Evolutionary conservation across 768 basidiomycete species (phyloP), one percentile per base, ranked within the genome.

Genomic region (Rhodotorula kratochvilovae): DNA sequence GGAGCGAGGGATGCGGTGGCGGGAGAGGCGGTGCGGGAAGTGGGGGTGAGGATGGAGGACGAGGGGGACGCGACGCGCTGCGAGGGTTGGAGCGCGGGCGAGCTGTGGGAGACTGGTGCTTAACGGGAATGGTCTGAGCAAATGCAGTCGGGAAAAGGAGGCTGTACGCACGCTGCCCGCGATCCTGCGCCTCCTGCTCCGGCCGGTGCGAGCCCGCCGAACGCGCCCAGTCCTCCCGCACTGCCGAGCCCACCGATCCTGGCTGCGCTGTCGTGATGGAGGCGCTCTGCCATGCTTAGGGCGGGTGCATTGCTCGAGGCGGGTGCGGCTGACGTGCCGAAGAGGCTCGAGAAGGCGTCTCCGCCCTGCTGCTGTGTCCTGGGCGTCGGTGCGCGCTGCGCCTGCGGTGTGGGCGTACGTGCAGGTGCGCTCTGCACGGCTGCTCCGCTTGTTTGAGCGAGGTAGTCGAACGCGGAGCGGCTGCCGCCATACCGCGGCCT

Each of bases 321-420:
- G 5, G 27, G 1, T 4, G 39, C 31, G 48, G 50, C 17, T n/a
- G 70, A 65, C 65, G 72, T 59, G 55, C 69, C 69, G 55, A 74
- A 74, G 21, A 74, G 56, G 48, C 50, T 56, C 10, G 73, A 50
- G 60, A 74, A 74, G 3, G 73, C 73, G 39, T 74, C 73, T 7
- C 60, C 67, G 5, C 69, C 73, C 19, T 25, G 60, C 42, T 13
- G 29, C 61, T 54, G 67, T n/a, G 45, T 54, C 45, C 23, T 42
- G 17, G 43, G 56, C 29, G 36, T 45, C 12, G 59, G 35, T 25
- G 33, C 21, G 5, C 56, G 58, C 2, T 35, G 23, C 3, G 31
- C 33, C n/a, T 55, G 67, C 12, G 45, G 21, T 2, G 46, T 50
- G 0, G 42, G 61, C n/a, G 43, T 13, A 1, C n/a, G 36, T 29